Base-by-base conservation (phyloP, 2,329 filamentous ascomycete species). In the Bipolaris oryzae region DNA sequence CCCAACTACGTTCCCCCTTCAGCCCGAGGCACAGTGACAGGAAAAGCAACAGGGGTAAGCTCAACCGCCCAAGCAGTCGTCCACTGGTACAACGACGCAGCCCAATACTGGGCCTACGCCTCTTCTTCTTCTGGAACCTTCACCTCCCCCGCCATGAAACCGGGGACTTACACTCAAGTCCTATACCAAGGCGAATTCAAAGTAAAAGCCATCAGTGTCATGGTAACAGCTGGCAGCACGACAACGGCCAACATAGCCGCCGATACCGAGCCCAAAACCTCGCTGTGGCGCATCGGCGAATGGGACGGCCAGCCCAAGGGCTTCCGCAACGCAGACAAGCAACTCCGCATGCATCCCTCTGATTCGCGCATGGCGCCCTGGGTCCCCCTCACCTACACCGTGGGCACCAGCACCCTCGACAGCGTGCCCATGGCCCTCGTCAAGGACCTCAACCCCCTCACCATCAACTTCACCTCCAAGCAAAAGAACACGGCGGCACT, bases 351-450 rank as follows among this genome's bases (percentile, higher is more conserved):
- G 87, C 87, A 90, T 69, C 87, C 87, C 3, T 85, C 84, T 3
- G 87, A 89, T 73, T 76, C 75, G 37, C 83, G 87, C 66, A 89
- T 89, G 87, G 74, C 78, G 23, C 78, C 77, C 53, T 89, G 87
- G 87, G 81, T 78, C 0, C 80, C 85, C 0, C 65, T 81, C 11
- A 88, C 85, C 0, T 88, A 87, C 74, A 87, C 84, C 1, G 82
- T 87, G 10, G 86, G 85, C 38, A 81, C 80, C 20, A 84, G 82
- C 21, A 70, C 76, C 5, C 68, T 81, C 1, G 74, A 75, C 3
- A 79, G 82, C 56, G 87, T 89, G 68, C 86, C 87, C 41, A 89
- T 89, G 87, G 87, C 87, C 0, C 71, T 88, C 23, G 87, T 87
- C 76, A 85, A 87, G 71, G 72, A 71, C 21, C 81, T 84, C 53